A percentile compares a stretch with the other conserved stretches of the same genome.
Evolutionary conservation across 169 alveolate species (phyloP).

Genomic region (Eimeria tenella): DNA sequence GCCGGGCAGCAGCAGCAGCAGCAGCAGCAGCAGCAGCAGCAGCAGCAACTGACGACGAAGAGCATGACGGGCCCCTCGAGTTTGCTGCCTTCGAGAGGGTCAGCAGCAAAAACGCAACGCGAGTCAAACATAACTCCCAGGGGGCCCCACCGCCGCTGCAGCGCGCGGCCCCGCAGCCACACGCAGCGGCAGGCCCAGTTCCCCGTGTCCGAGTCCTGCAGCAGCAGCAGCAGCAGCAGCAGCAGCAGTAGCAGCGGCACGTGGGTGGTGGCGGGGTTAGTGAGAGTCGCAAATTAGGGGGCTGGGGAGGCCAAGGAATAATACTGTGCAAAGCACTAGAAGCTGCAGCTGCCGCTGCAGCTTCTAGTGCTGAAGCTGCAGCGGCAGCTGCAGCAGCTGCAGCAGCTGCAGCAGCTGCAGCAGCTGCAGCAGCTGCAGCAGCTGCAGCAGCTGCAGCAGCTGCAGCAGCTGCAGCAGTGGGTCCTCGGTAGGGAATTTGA

Average conservation of each 20-base stretch:
- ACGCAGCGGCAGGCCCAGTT: constrained; percentile 63
- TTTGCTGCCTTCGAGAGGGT: constrained; percentile 2
- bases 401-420: not conserved
- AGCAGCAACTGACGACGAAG: constrained; percentile 12
- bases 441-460: not conserved
- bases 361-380: not conserved
- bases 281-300: no score
- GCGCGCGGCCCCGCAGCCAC: constrained; percentile 66
- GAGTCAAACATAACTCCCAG: constrained; percentile 58
- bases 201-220: constrained; percentile 70
- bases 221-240: not conserved
- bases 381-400: not conserved
- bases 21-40: not conserved
- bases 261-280: no score
- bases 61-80: constrained; percentile 58
- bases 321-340: not conserved
- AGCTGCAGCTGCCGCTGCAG: not conserved
- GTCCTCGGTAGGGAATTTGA: no score
- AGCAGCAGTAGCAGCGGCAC: no score
- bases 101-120: constrained; percentile 47
- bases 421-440: not conserved
- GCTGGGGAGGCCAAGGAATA: no score
- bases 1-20: not conserved
- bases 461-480: not conserved
- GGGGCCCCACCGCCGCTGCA: constrained; percentile 60